Evolutionary conservation across 495 filamentous ascomycete genomes (phyloP).

Genomic region (Penicillium paxilli): DNA sequence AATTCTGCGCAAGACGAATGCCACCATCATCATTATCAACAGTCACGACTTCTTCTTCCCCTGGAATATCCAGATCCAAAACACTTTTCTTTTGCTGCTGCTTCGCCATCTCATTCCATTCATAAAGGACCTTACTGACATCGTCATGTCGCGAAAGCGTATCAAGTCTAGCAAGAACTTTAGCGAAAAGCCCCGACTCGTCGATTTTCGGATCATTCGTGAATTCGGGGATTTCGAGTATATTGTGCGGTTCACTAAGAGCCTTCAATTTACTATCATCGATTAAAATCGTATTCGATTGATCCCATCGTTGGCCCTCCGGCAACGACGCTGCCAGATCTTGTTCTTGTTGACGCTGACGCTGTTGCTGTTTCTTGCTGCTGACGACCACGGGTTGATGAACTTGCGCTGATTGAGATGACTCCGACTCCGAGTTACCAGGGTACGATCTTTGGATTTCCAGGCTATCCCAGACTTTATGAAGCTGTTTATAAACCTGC

Average conservation of each 20-base stretch:
- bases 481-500: conserved; percentile 85
- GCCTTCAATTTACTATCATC: conserved; percentile 84
- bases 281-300: conserved; percentile 85
- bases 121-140: conserved; percentile 37
- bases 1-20: conserved; percentile 1
- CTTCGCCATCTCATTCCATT: conserved; percentile 23
- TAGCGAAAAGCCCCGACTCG: conserved; percentile 32
- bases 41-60: conserved; percentile 1
- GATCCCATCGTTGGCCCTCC: conserved; percentile 58
- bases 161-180: conserved; percentile 34
- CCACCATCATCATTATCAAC: conserved; percentile 18
- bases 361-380: not conserved
- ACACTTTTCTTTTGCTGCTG: conserved; percentile 14
- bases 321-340: not conserved
- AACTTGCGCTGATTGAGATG: not conserved
- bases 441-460: conserved; percentile 53
- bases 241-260: conserved; percentile 77
- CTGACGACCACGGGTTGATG: not conserved
- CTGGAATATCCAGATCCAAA: conserved; percentile 22
- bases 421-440: conserved; percentile 10
- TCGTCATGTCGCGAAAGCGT: conserved; percentile 36
- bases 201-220: conserved; percentile 24
- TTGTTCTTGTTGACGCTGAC: not conserved
- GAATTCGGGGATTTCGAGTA: conserved; percentile 79
- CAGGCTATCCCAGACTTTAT: conserved; percentile 64